Base-by-base conservation (phyloP, 371 early-diverging fungal genomes). In the Smittium mucronatum region DNA sequence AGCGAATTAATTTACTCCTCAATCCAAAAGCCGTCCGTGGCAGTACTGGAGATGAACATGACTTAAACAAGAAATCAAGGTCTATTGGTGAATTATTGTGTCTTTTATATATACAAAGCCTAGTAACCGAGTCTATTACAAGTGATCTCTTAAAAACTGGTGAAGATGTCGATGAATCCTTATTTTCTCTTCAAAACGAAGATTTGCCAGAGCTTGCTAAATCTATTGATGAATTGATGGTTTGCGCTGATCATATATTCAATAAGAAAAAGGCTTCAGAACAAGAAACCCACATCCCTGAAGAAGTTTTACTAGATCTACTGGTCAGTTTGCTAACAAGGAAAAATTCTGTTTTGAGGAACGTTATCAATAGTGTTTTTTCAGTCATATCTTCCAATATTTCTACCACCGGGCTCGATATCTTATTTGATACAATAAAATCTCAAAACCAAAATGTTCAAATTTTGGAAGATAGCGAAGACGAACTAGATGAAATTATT, bases 231-330 rank as follows among this genome's bases (percentile, higher is more conserved):
- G 68, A 68, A 68, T 5, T 68, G 25, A 63, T 57, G 5, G 36
- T 25, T 63, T 68, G 68, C 57, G 63, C 63, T 15, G 36, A 68
- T 2, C 15, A 57, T 26, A 68, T 68, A 16, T 57, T 57, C 30
- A 67, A 63, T 15, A 34, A 63, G 25, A 11, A 36, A 5, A 70
- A 66, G 32, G 31, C 71, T 0, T 47, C 47, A 11, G 47, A 64
- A 33, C 73, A 36, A 25, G 84, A 83, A 30, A 86, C 87, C 69
- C 88, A 84, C 17, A 81, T 87, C 63, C 92, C 95, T 1, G 83
- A 91, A 36, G 95, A 95, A 71, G 95, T 95, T 34, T 82, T 96
- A 71, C 83, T 93, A 2, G 97, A 96, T 81, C 88, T 93, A 36
- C 79, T 95, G 69, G 79, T 97, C 72, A 86, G 89, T 74, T 88